Evolutionary conservation across 1,139 yeast species (phyloP).

Genomic region (Debaryomycetaceae sp.): DNA sequence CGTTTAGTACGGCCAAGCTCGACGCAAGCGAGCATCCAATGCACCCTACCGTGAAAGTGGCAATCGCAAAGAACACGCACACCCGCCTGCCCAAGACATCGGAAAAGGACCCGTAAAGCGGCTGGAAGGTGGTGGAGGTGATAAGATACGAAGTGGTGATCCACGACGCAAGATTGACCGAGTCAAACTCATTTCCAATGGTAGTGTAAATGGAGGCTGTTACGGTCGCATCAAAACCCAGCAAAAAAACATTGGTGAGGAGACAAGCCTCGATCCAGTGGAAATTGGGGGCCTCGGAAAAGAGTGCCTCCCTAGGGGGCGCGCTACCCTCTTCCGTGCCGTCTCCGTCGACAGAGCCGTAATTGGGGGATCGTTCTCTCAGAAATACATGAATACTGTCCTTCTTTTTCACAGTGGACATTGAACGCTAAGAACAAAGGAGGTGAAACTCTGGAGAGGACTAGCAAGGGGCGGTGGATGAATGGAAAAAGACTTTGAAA

Average conservation of each 20-base stretch:
- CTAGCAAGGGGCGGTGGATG: no score
- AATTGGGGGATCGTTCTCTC: constrained; percentile 2
- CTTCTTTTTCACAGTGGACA: constrained; percentile 2
- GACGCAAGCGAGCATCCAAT: constrained; percentile 21
- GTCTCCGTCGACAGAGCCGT: constrained; percentile 7
- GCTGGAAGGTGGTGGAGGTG: constrained; percentile 28
- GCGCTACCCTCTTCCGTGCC: constrained; percentile 1
- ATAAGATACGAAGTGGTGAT: constrained; percentile 35
- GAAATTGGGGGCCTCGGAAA: constrained; percentile 14
- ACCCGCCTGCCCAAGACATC: constrained; percentile 50
- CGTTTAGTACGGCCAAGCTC: constrained; percentile 14
- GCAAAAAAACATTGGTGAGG: constrained; percentile 21
- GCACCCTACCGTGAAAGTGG: constrained; percentile 24
- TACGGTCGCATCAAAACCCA: constrained; percentile 34
- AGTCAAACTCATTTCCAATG: constrained; percentile 33
- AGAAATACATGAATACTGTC: constrained; percentile 5
- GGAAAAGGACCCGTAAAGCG: constrained; percentile 47
- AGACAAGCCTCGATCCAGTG: constrained; percentile 21
- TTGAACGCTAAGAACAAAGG: not conserved
- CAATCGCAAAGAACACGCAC: constrained; percentile 20
- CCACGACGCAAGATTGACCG: constrained; percentile 32
- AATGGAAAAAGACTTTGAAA: no score
- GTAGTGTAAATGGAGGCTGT: constrained; percentile 30
- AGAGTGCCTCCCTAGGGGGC: constrained; percentile 5
- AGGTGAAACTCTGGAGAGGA: no score